Evolutionary conservation across 2,329 filamentous ascomycete species (phyloP).

Genomic region (Beauveria sp.): DNA sequence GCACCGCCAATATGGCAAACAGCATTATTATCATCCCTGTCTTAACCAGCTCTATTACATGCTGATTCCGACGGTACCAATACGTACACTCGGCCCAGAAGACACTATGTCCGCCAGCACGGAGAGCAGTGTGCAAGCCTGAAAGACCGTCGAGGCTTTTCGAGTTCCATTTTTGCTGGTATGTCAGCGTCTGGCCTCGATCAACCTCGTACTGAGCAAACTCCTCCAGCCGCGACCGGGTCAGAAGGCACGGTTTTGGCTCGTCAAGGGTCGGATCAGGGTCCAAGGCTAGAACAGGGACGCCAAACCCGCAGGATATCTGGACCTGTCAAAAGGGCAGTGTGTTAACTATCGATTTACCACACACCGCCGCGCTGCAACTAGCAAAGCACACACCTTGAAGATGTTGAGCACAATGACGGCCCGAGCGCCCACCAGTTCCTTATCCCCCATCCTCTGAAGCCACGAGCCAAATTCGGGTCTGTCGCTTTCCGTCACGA

Average conservation of each 20-base stretch:
- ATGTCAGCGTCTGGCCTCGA: neutral
- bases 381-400: neutral
- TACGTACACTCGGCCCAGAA: neutral
- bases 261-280: neutral
- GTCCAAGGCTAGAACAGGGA: neutral
- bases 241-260: neutral
- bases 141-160: neutral
- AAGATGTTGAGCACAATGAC: neutral
- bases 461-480: neutral
- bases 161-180: neutral
- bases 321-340: neutral
- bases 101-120: neutral
- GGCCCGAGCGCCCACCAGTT: neutral
- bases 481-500: neutral
- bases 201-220: neutral
- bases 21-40: neutral
- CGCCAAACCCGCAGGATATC: neutral
- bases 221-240: neutral
- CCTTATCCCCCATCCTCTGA: neutral
- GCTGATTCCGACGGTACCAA: neutral
- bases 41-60: neutral
- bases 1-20: neutral
- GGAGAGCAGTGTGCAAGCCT: neutral
- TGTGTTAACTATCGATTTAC: too few relatives aligned
- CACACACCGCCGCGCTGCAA: too few relatives aligned